These are phyloP conservation scores for Schizothecium vesticola DNA, from an alignment of 495 filamentous ascomycete genomes.

Conservation along the genomic window DNA sequence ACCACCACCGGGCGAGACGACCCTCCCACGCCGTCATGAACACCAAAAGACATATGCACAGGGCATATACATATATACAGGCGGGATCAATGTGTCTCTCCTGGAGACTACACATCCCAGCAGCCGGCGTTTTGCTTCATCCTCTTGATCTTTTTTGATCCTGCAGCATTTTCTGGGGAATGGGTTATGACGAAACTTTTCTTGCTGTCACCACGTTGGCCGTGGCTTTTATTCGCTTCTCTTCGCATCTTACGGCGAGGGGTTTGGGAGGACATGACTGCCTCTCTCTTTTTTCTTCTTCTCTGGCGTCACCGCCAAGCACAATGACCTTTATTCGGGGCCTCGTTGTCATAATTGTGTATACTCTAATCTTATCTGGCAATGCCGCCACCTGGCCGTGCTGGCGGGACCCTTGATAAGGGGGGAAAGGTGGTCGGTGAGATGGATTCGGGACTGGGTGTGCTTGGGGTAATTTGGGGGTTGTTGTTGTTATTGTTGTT, in stretches of 20 bases:
- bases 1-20: background rate
- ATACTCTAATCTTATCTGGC: background rate
- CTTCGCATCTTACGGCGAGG: background rate
- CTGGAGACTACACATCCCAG: background rate
- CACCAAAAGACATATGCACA: conserved; percentile 7
- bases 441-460: background rate
- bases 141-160: conserved; percentile 2
- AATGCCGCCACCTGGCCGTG: background rate
- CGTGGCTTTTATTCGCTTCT: background rate
- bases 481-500: background rate
- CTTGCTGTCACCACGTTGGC: background rate
- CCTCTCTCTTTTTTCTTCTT: background rate
- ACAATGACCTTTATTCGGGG: too few species aligned
- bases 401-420: background rate
- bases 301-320: background rate
- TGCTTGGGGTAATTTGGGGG: background rate
- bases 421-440: background rate
- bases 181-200: conserved; percentile 12
- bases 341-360: background rate
- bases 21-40: conserved; percentile 12
- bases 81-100: background rate
- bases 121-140: background rate
- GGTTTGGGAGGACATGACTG: too few species aligned
- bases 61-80: conserved; percentile 5
- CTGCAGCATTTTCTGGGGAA: conserved; percentile 9